phyloP scores from a whole-genome alignment of 2,329 filamentous ascomycete species.

The Fusarium albosuccineum region DNA sequence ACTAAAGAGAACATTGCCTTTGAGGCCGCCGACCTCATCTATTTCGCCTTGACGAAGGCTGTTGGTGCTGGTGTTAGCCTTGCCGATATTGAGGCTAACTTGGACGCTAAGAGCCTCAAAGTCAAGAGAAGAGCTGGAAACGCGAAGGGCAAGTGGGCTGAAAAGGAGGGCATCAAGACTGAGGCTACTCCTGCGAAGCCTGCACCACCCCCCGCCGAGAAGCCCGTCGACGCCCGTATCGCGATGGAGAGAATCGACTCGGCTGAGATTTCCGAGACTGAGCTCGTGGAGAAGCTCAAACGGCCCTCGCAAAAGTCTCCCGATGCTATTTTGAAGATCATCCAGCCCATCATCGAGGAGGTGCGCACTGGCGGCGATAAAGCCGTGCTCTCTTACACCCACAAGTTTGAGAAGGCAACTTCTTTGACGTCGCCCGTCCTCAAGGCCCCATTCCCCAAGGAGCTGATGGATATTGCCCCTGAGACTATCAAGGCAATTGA shows the following conservation, averaged over 20 bases:
- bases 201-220: conserved; percentile 46
- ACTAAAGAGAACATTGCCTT: conserved; percentile 88
- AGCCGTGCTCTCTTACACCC: conserved; percentile 90
- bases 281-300: conserved; percentile 81
- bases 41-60: conserved; percentile 94
- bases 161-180: conserved; percentile 78
- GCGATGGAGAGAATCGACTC: conserved; percentile 85
- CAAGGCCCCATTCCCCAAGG: conserved; percentile 86
- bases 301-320: conserved; percentile 94
- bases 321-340: conserved; percentile 92
- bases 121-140: conserved; percentile 94
- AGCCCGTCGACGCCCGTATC: conserved; percentile 69
- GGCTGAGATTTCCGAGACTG: conserved; percentile 70
- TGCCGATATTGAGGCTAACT: conserved; percentile 89
- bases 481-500: conserved; percentile 96
- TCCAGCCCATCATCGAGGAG: conserved; percentile 90
- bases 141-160: conserved; percentile 92
- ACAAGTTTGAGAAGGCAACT: conserved; percentile 97
- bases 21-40: conserved; percentile 94
- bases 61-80: conserved; percentile 86
- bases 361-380: conserved; percentile 87
- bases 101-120: conserved; percentile 95
- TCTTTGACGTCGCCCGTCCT: conserved; percentile 90
- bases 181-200: conserved; percentile 53
- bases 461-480: conserved; percentile 84